Evolutionary conservation across 2,329 filamentous ascomycete genomes (phyloP), one percentile per base, ranked within the genome.

Genomic region (Penicillium olsonii): DNA sequence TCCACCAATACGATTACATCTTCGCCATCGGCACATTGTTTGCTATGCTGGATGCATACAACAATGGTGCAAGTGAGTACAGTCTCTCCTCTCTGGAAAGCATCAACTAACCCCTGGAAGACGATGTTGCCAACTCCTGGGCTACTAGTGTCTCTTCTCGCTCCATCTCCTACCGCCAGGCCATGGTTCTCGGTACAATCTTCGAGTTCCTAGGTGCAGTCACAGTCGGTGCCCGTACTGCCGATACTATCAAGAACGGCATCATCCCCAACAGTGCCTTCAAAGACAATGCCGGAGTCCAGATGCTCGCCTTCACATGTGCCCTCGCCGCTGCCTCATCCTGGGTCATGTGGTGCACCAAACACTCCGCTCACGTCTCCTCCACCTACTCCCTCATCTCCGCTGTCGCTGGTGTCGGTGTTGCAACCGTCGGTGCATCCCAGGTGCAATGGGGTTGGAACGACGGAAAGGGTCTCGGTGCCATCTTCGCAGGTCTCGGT

Each of bases 51-150:
- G 87, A 90, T 73, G 87, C 87, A 53, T 89, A 78, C 79, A 90
- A 90, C 79, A 90, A 88, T 69, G 87, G 87, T 69, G 87, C 87
- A 62, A 89, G 85, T 88, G 74, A 73, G 84, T 81, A 19, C 11
- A n/a, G n/a, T n/a, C n/a, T 11, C 22, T 14, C 41, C 17, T 50
- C 42, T 33, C 24, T 38, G 41, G 19, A 43, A 22, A 26, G 24
- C 24, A 9, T 17, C 33, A 8, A 18, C 39, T 52, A 33, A 39
- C 17, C 4, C 5, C 27, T 31, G 20, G 0, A 37, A 68, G 66
- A 91, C 71, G 88, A 92, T 87, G 88, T 92, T 49, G 88, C 88
- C 65, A 92, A 92, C 73, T 77, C 88, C 42, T 92, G 87, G 85
- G 88, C 88, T 7, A 92, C 88, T 61, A 87, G 83, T 63, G 87